Conservation (phyloP, 495 filamentous ascomycete genomes). For the Choiromyces venosus region DNA sequence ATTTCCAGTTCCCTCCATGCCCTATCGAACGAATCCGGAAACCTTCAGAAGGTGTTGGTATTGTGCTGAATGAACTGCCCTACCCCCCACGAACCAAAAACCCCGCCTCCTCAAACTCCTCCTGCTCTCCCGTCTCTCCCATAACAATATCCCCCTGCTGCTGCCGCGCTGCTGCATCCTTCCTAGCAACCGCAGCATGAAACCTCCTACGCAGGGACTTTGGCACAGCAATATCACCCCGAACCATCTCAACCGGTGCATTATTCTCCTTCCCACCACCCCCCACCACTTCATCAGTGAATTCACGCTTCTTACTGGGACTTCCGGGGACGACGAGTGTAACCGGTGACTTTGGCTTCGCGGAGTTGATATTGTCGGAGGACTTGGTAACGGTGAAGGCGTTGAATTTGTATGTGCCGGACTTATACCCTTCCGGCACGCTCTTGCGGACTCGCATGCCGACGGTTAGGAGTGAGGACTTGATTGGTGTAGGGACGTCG, state of each 20-base stretch:
- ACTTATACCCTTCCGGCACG: constrained; percentile 88
- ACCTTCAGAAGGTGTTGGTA: no score
- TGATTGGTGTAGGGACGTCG: constrained; percentile 57
- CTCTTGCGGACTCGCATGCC: constrained; percentile 91
- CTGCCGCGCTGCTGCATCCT: not conserved
- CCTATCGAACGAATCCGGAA: not conserved
- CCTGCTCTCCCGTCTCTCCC: constrained; percentile 9
- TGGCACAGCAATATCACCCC: constrained; percentile 28
- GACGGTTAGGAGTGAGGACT: constrained; percentile 73
- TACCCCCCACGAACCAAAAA: constrained; percentile 18
- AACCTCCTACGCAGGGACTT: constrained; percentile 25
- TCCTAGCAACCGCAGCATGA: constrained; percentile 27
- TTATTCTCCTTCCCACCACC: not conserved
- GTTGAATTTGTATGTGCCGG: constrained; percentile 47
- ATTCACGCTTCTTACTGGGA: constrained; percentile 23
- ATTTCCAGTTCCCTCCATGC: not conserved
- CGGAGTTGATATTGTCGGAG: constrained; percentile 12
- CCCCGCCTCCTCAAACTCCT: constrained; percentile 38
- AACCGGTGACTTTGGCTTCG: constrained; percentile 7
- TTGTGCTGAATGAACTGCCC: no score
- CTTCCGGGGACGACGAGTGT: constrained; percentile 2
- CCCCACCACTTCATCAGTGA: constrained; percentile 14
- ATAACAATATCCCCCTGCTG: constrained; percentile 17
- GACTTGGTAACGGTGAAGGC: constrained; percentile 16
- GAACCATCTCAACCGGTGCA: constrained; percentile 4